Conservation (phyloP, 2,329 filamentous ascomycete genomes). For the Aaosphaeria arxii region DNA sequence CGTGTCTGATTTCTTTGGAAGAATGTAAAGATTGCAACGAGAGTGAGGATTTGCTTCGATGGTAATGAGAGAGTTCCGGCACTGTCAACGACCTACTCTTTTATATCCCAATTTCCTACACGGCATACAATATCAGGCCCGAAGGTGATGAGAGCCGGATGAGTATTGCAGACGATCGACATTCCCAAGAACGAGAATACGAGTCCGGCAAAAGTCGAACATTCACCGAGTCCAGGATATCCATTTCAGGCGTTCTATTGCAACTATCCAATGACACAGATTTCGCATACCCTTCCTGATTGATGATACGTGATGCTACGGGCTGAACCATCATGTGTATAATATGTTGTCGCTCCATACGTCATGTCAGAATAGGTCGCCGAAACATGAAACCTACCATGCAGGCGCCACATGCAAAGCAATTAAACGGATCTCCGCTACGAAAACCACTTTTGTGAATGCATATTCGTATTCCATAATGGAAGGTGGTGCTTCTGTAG, state of each 20-base stretch:
- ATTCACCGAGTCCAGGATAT: no score
- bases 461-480: neutral
- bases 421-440: neutral
- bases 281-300: neutral
- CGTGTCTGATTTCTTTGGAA: neutral
- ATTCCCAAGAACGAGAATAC: neutral
- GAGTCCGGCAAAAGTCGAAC: no score
- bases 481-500: neutral
- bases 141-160: neutral
- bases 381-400: no score
- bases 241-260: no score
- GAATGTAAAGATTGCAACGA: neutral
- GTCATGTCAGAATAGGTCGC: no score
- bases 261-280: no score
- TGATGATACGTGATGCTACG: neutral
- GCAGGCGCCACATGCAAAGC: neutral
- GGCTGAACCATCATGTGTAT: neutral
- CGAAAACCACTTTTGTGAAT: neutral
- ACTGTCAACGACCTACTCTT: neutral
- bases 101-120: neutral
- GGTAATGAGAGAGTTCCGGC: neutral
- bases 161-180: neutral
- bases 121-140: neutral
- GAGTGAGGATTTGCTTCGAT: neutral
- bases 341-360: neutral